Conservation (phyloP, 2,329 filamentous ascomycete species). For the Westerdykella sp. region DNA sequence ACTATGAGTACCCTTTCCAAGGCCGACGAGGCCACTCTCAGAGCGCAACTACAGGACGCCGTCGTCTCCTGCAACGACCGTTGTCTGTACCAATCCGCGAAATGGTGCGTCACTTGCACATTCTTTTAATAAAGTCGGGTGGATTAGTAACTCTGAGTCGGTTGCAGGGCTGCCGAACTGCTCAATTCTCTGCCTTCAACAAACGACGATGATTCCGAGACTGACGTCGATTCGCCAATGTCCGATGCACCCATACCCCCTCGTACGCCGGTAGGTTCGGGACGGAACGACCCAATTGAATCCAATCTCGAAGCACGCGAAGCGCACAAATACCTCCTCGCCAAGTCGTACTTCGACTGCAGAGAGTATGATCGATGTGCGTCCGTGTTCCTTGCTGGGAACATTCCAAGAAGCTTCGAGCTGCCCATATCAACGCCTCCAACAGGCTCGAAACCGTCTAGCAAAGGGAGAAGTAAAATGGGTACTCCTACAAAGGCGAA, state of each 20-base stretch:
- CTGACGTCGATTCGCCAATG: constrained; percentile 55
- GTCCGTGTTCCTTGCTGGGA: constrained; percentile 77
- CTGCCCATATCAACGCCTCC: constrained; percentile 39
- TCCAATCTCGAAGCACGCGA: constrained; percentile 71
- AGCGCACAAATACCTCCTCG: constrained; percentile 75
- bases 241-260: constrained; percentile 42
- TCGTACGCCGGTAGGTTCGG: constrained; percentile 38
- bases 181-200: constrained; percentile 67
- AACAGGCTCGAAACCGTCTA: constrained; percentile 29
- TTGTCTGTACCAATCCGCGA: constrained; percentile 91
- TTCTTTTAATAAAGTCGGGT: not conserved
- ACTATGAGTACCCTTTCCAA: constrained; percentile 32
- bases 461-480: constrained; percentile 56
- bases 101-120: constrained; percentile 61
- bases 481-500: constrained; percentile 35
- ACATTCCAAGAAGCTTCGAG: constrained; percentile 63
- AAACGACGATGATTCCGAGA: constrained; percentile 51
- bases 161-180: constrained; percentile 83
- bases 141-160: constrained; percentile 1
- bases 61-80: constrained; percentile 88
- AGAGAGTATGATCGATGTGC: constrained; percentile 92
- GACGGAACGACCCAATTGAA: constrained; percentile 63
- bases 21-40: constrained; percentile 53
- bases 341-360: constrained; percentile 92
- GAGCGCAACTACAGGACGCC: constrained; percentile 72